Base-by-base conservation (phyloP, 805 yeast genomes). In the Metschnikowia henanensis region DNA sequence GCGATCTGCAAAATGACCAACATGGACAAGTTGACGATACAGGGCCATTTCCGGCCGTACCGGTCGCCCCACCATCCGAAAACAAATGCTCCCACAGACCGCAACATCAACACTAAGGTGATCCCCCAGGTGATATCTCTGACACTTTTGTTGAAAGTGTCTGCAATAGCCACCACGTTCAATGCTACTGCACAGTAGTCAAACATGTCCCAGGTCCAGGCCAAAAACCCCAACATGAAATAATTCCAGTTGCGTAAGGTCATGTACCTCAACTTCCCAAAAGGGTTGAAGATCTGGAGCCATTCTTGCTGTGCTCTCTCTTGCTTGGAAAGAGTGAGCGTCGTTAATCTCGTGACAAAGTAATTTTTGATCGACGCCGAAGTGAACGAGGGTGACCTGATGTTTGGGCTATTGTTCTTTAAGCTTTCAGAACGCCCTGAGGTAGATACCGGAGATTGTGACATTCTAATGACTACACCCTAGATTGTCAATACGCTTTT, bases 181-280 rank as follows among this genome's bases (percentile, higher is more conserved):
- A 80, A 60, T 6, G 83, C 75, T 12, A 78, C 79, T 12, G 77
- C 68, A 51, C 81, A 81, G 57, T 76, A 81, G 60, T 81, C 86
- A 56, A 80, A 72, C 6, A 85, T 81, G 63, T 80, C 86, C 76
- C 80, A 76, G 5, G 83, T 68, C 86, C 86, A 81, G 19, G 77
- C 79, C 41, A 63, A 53, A 49, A 78, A 77, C 0, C 83, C 85
- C 29, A 76, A 60, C 18, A 62, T 22, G 25, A 22, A 22, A 22
- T 22, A 29, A 31, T 71, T 63, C 86, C 86, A 81, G 54, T 82
- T 46, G 23, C 37, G 41, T 37, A 16, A 41, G 8, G 53, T 28
- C 51, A 49, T 44, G 34, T 44, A 43, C n/a, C 25, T 37, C 40
- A 49, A 42, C 22, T 35, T 44, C 3, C 41, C 41, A n/a, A 86